Evolutionary conservation across 345 rosid species (phyloP).

Genomic region (Zanthoxylum bungeanum): DNA sequence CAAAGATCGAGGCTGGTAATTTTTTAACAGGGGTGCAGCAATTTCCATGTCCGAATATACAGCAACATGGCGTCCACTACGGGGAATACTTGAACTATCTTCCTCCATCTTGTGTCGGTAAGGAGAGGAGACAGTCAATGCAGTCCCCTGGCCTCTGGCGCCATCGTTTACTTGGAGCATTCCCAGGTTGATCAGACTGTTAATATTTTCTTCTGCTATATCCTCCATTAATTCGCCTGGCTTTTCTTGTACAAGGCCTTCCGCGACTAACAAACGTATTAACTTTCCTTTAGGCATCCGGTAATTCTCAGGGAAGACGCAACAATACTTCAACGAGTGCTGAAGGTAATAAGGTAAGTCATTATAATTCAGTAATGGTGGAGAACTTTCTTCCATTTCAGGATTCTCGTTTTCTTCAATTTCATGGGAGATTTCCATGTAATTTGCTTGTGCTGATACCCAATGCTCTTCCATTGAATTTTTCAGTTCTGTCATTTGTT

Average conservation of each 20-base stretch:
- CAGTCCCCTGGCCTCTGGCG: constrained; percentile 10
- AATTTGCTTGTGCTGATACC: background rate
- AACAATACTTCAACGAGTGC: constrained; percentile 28
- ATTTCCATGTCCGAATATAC: constrained; percentile 19
- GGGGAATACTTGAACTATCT: constrained; percentile 15
- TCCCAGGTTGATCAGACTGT: constrained; percentile 28
- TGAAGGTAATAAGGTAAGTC: constrained; percentile 36
- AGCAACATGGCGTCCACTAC: constrained; percentile 11
- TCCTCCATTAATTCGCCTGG: constrained; percentile 28
- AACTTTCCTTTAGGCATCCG: constrained; percentile 29
- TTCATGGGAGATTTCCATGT: background rate
- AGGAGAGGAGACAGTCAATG: constrained; percentile 19
- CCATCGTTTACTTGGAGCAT: constrained; percentile 25
- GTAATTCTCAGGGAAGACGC: constrained; percentile 31
- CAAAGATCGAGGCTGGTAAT: constrained; percentile 24
- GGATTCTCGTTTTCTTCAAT: background rate
- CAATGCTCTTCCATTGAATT: constrained; percentile 9
- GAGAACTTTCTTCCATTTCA: constrained; percentile 15
- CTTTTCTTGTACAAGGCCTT: constrained; percentile 30
- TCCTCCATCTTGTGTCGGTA: constrained; percentile 5
- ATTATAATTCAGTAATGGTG: constrained; percentile 10
- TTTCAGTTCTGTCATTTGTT: constrained; percentile 11
- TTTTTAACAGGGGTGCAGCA: constrained; percentile 12
- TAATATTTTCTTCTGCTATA: constrained; percentile 29
- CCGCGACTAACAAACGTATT: constrained; percentile 31